Conservation (phyloP, 805 yeast genomes). For the Saturnispora saitoi region DNA sequence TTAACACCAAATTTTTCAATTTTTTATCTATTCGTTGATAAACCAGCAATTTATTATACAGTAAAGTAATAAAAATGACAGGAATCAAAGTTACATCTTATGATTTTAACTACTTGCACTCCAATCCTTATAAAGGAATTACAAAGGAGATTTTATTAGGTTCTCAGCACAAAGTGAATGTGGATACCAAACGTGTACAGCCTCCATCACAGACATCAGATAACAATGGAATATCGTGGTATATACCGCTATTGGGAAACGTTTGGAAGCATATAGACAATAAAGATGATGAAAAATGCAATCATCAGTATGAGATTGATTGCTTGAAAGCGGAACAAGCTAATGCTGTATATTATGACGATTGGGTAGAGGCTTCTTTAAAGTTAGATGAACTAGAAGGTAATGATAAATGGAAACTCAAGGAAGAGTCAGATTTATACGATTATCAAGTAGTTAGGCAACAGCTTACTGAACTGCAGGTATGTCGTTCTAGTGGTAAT, state of each 20-base stretch:
- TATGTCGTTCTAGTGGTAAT: constrained; percentile 51
- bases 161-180: constrained; percentile 1
- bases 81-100: constrained; percentile 16
- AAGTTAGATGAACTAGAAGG: constrained; percentile 58
- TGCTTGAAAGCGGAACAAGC: constrained; percentile 27
- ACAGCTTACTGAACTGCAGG: constrained; percentile 46
- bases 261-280: not conserved
- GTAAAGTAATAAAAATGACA: not conserved
- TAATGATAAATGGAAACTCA: constrained; percentile 64
- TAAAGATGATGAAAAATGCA: not conserved
- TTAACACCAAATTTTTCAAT: not conserved
- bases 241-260: not conserved
- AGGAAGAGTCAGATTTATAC: constrained; percentile 54
- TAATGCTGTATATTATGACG: constrained; percentile 38
- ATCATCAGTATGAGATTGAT: not conserved
- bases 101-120: constrained; percentile 14
- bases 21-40: not conserved
- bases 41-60: not conserved
- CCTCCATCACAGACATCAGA: not conserved
- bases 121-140: constrained; percentile 24
- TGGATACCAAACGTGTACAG: not conserved
- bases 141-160: constrained; percentile 13
- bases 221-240: not conserved
- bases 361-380: constrained; percentile 61
- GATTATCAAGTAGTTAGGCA: constrained; percentile 56